These are phyloP conservation scores for Ophiostoma angusticollis DNA, from an alignment of 2,329 filamentous ascomycete genomes.

Conservation along the genomic window DNA sequence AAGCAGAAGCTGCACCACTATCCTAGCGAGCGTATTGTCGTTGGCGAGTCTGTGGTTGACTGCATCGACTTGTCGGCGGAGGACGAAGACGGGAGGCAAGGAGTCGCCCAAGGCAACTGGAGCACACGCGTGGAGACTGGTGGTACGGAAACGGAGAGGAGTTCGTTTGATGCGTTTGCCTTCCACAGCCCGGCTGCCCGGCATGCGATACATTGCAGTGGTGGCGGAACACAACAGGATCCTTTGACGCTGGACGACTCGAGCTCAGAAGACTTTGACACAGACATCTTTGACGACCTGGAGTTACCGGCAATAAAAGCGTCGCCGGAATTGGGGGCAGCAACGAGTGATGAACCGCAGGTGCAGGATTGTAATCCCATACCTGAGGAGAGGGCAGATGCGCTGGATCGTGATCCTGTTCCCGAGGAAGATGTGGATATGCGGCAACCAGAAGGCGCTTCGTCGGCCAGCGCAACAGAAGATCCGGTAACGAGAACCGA, in stretches of 20 bases:
- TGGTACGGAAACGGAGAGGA: too few relatives aligned
- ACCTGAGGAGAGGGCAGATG: too few relatives aligned
- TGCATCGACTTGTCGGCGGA: conserved; percentile 10
- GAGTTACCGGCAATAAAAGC: not conserved
- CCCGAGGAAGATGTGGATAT: too few relatives aligned
- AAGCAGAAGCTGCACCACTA: not conserved
- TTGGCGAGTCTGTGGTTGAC: conserved; percentile 5
- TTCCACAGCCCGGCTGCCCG: not conserved
- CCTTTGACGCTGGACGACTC: conserved; percentile 8
- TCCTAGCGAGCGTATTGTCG: not conserved
- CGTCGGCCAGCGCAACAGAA: too few relatives aligned
- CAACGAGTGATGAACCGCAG: too few relatives aligned
- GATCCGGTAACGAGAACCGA: too few relatives aligned
- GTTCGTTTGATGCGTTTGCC: not conserved
- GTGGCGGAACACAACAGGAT: conserved; percentile 1
- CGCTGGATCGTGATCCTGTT: too few relatives aligned
- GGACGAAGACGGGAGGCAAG: not conserved
- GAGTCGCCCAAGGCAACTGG: too few relatives aligned
- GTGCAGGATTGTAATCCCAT: too few relatives aligned
- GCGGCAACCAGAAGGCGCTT: too few relatives aligned
- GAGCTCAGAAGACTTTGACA: conserved; percentile 8
- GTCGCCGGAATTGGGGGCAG: not conserved
- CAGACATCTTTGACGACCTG: conserved; percentile 12
- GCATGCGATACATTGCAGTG: not conserved
- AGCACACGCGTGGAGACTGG: too few relatives aligned